Base-by-base conservation (phyloP, 306 rosid genomes). In the Medicago ruthenica region DNA sequence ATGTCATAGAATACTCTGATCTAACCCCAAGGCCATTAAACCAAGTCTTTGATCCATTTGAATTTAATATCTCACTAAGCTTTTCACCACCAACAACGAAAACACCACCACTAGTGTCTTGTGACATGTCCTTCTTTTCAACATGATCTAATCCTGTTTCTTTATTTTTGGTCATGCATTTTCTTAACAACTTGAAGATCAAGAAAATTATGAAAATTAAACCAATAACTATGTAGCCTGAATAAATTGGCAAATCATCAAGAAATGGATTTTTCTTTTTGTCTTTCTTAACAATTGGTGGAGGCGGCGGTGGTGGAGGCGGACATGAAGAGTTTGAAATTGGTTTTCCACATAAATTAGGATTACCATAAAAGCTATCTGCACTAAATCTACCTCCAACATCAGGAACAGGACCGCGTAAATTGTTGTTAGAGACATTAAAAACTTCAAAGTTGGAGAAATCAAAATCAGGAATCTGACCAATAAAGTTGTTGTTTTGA, bases 271-370 rank as follows among this genome's bases (percentile, higher is more conserved):
- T 79, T 39, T 15, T 45, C 14, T 51, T 79, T 39, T 15, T 40
- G 6, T 58, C 66, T 64, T 79, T 71, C 79, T 41, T 67, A 37
- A 6, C 27, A n/a, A 21, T 11, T 8, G 65, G 60, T n/a, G 39
- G 39, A 20, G 76, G 67, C 48, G 16, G 40, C 0, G 80, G 71
- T 6, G 84, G 40, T 11, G 83, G 81, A n/a, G 83, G 84, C n/a
- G 85, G 87, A 58, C 87, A 74, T 2, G 51, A 21, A 31, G 41
- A 17, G 41, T 74, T 70, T 55, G 57, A 53, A 66, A 88, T 75
- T 54, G 92, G 95, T 10, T 80, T 77, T 24, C 97, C 92, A 83
- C 95, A 89, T 78, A 91, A 83, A 13, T 73, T 61, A 40, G 86
- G 87, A 79, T 89, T 89, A 68, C 90, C 88, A 15, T 31, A 71